Evolutionary conservation across 2,329 filamentous ascomycete genomes (phyloP).

Genomic region (Colletotrichum filicis): DNA sequence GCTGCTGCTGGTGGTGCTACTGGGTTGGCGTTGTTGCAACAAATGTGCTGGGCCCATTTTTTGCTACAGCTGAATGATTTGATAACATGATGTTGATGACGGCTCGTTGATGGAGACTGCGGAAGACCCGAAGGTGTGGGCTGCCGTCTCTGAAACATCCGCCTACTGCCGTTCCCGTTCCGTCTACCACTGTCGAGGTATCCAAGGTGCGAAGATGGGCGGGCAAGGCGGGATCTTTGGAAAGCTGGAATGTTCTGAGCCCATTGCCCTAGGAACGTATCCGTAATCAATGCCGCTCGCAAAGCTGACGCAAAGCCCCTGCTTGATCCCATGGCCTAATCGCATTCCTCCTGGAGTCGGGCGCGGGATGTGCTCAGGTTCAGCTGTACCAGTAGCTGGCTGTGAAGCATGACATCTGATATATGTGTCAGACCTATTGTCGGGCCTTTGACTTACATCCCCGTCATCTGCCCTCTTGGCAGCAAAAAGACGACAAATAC

Average conservation of each 20-base stretch:
- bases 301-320: neutral
- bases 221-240: neutral
- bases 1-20: neutral
- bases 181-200: neutral
- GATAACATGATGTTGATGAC: neutral
- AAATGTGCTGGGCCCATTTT: neutral
- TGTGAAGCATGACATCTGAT: neutral
- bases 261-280: neutral
- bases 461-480: neutral
- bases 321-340: neutral
- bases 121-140: neutral
- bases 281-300: neutral
- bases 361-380: neutral
- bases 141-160: conserved; percentile 12
- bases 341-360: neutral
- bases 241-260: neutral
- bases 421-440: neutral
- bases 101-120: neutral
- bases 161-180: neutral
- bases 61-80: neutral
- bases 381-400: neutral
- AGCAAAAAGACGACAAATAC: neutral
- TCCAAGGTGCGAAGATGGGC: no score
- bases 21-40: neutral
- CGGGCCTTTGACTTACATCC: neutral